These are phyloP conservation scores for Pterocarpus macrocarpus DNA, from an alignment of 306 rosid species.

Conservation along the genomic window DNA sequence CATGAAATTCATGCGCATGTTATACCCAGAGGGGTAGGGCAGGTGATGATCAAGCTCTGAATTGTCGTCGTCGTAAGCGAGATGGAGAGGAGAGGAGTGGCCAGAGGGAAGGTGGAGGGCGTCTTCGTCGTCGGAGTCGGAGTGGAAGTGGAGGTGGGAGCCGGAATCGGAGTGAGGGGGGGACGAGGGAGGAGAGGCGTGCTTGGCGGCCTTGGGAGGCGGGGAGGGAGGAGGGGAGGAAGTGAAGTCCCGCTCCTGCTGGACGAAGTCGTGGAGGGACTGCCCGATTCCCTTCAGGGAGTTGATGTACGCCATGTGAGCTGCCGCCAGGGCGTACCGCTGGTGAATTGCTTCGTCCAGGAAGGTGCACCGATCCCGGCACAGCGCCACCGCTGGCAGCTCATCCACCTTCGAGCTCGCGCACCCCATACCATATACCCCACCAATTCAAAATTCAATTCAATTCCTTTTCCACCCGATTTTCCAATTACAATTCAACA, in stretches of 20 bases:
- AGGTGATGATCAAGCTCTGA: constrained; percentile 1
- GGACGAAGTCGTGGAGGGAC: constrained; percentile 72
- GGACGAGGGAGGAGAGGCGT: constrained; percentile 50
- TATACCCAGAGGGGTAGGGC: constrained; percentile 33
- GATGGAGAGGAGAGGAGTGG: constrained; percentile 72
- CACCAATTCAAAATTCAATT: neutral
- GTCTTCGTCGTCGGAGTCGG: constrained; percentile 59
- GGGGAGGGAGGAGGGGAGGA: constrained; percentile 58
- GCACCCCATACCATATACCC: constrained; percentile 69
- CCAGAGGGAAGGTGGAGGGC: constrained; percentile 62
- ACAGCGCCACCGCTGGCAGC: constrained; percentile 87
- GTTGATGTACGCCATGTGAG: constrained; percentile 77
- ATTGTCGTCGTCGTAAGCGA: neutral
- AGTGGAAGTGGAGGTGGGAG: constrained; percentile 77
- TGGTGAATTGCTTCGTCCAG: constrained; percentile 88
- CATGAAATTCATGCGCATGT: constrained; percentile 70
- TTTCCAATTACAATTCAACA: too few relatives aligned
- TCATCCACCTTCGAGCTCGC: constrained; percentile 93
- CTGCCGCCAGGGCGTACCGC: constrained; percentile 74
- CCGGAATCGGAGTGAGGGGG: constrained; percentile 67
- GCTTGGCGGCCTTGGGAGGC: constrained; percentile 16
- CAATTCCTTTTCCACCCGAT: too few relatives aligned
- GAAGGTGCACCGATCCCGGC: constrained; percentile 74
- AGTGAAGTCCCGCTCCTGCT: constrained; percentile 45
- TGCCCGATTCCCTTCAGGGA: constrained; percentile 73